Evolutionary conservation across 2,329 filamentous ascomycete genomes (phyloP), one percentile per base, ranked within the genome.

Genomic region (Xylaria sp.): DNA sequence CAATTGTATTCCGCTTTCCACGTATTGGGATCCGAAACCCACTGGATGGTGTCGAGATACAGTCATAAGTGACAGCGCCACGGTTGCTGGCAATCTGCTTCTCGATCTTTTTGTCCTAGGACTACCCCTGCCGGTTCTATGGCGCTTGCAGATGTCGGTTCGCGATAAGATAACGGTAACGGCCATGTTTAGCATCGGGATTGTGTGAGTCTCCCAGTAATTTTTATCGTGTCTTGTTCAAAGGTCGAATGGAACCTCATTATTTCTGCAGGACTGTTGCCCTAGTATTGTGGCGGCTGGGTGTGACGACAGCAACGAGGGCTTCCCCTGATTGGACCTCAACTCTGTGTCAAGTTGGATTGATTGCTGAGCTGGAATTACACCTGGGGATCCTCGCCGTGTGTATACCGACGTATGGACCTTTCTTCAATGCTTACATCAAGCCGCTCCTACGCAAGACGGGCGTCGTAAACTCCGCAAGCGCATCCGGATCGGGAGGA

Each of bases 361-460:
- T 81, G 11, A 75, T 80, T 42, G 79, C 79, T 49, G 76, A 79
- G 40, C 76, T 80, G 33, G 82, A 84, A 71, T 74, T 81, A 6
- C 77, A 78, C 38, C 72, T 83, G 13, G 81, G 81, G 44, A 79
- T 84, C 58, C 80, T 83, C 68, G 78, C 79, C 4, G 81, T 81
- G 1, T 82, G 81, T 65, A 79, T 83, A 3, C 83, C 82, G 5
- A 82, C 81, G 1, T 75, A 83, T 17, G 81, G 81, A 17, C 80
- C 80, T 15, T 75, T 83, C 13, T 75, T 82, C 54, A 70, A 72
- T 28, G 57, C 65, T 23, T 62, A 69, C 15, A 5, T 72, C 2
- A 71, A 60, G 20, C 70, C 68, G 11, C 0, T 42, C 20, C 7
- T 71, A 13, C 17, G 7, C 9, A 66, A 15, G 57, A 0, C 64